Evolutionary conservation across 176 grass and related monocot species (phyloP), one percentile per base, ranked within the genome.

Genomic region (Juncus inflexus): DNA sequence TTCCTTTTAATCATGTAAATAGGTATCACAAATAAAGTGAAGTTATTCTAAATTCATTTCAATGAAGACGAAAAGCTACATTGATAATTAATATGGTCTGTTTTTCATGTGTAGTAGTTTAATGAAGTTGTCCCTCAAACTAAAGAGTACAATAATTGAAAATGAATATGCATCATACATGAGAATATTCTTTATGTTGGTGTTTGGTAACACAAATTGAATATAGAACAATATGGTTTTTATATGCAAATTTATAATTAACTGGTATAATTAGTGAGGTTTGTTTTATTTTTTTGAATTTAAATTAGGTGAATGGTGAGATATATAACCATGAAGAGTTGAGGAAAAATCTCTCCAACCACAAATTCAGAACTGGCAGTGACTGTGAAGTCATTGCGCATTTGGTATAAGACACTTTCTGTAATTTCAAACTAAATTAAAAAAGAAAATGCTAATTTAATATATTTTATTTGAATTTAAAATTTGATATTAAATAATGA

Each of bases 321-420:
- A 90, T 96, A 70, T 96, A 96, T 81, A 96, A 96, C 65, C 87
- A 96, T 64, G 72, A 76, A 69, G 58, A 83, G 6, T 65, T 96
- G 40, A 66, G 87, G 59, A 50, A 42, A 9, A 11, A 40, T 0
- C 75, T 96, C 73, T 3, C 76, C 10, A 37, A 57, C 3, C 84
- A 96, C 78, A 83, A 42, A 3, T 90, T 96, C 74, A 79, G 91
- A 65, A 96, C 91, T 0, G 91, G 91, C 15, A 96, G 91, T 43
- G 87, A 96, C 56, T 96, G 91, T 65, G 91, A 96, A 53, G 84
- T 96, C 68, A 90, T 96, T 61, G 79, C 81, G 0, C 91, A 90
- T 74, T 72, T 96, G 84, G 91, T 95, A 15, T 78, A 66, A 36
- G 9, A 51, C 8, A 58, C 2, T 9, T 40, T 66, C 12, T 42